phyloP scores from a whole-genome alignment of 441 rosid species.

The Adansonia gregorii region DNA sequence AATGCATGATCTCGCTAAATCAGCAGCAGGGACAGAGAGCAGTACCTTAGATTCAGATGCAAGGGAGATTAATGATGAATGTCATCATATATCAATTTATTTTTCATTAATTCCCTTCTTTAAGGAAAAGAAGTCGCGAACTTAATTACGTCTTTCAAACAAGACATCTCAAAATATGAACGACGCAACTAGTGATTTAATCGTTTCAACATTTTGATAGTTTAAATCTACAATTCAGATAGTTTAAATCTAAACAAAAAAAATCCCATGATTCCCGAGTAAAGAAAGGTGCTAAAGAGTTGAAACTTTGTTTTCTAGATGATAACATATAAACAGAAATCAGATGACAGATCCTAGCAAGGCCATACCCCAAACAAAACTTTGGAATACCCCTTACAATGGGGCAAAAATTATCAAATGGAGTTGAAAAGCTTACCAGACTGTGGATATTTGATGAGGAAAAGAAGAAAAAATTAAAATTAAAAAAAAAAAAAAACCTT shows the following conservation, averaged over 20 bases:
- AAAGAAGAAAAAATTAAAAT: background rate
- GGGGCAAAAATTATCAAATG: background rate
- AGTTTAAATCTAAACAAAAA: background rate
- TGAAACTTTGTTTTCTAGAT: background rate
- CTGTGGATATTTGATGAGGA: background rate
- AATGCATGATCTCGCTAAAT: too few species aligned
- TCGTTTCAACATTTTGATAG: background rate
- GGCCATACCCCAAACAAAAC: background rate
- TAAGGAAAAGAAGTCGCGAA: background rate
- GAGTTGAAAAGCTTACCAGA: background rate
- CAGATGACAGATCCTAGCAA: background rate
- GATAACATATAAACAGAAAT: conserved; percentile 14
- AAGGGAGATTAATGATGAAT: background rate
- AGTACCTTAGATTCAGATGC: too few species aligned
- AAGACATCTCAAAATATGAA: background rate
- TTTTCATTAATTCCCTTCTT: background rate
- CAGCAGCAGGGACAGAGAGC: too few species aligned
- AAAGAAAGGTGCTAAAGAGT: background rate
- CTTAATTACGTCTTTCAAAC: background rate
- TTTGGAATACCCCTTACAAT: background rate
- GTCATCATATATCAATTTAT: background rate
- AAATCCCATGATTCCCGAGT: conserved; percentile 30
- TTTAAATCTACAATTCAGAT: background rate
- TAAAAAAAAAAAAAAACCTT: background rate
- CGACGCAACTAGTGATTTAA: background rate